Evolutionary conservation across 139 green algal genomes (phyloP).

Genomic region (Pleodorina starrii): DNA sequence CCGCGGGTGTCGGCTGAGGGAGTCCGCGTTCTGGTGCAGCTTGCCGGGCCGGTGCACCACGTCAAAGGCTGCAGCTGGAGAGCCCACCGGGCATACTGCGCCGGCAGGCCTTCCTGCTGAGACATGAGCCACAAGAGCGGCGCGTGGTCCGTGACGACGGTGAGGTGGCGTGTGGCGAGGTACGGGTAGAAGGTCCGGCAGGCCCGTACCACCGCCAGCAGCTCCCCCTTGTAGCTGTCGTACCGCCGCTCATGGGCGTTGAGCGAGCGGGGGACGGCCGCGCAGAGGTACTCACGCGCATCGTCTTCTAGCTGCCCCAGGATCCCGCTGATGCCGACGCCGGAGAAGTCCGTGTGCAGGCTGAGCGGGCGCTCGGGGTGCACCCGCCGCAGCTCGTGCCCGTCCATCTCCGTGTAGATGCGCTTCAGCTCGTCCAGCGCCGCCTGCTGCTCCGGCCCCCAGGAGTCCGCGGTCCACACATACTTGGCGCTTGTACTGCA

Average conservation of each 20-base stretch:
- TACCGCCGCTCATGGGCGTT: constrained; percentile 48
- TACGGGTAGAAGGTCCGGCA: neutral
- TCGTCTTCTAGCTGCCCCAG: neutral
- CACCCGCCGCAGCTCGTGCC: neutral
- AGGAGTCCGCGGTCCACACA: neutral
- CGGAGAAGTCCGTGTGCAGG: no score
- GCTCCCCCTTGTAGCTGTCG: constrained; percentile 25
- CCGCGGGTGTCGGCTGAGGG: neutral
- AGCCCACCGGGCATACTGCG: no score
- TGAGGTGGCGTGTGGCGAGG: constrained; percentile 19
- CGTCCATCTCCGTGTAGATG: neutral
- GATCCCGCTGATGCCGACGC: neutral
- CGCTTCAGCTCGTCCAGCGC: no score
- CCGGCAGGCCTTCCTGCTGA: constrained; percentile 15
- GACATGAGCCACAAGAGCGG: constrained; percentile 43
- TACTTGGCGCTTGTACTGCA: neutral
- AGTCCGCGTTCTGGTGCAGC: no score
- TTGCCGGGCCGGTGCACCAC: no score
- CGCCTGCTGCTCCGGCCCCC: no score
- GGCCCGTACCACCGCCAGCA: constrained; percentile 17
- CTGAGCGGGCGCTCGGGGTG: neutral
- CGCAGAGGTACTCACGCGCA: neutral
- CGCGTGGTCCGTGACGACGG: constrained; percentile 49
- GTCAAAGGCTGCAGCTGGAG: no score
- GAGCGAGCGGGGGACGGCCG: constrained; percentile 11